Base-by-base conservation (phyloP, 345 rosid genomes). In the Excoecaria cochinchinensis region DNA sequence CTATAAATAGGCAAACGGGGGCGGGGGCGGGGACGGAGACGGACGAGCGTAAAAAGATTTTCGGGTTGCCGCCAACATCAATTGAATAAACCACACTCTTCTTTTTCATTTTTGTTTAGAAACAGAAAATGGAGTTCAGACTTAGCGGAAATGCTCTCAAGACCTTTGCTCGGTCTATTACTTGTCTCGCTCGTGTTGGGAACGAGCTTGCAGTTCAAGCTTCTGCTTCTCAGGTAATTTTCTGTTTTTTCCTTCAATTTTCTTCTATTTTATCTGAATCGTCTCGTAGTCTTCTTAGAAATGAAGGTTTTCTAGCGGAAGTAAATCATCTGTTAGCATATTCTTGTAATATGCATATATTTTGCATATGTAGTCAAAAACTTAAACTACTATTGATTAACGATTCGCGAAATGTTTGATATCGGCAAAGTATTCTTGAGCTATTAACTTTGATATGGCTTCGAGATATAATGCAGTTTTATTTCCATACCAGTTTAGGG, bases 131-230 rank as follows among this genome's bases (percentile, higher is more conserved):
- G 99, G 98, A 90, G 86, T 78, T 95, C 66, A 88, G 84, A 68
- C 57, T 91, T 19, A 90, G 92, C 80, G 91, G 97, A 31, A 91
- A 85, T 83, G 89, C 91, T 38, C 89, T 93, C 74, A 93, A 90
- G 81, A 88, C 92, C 62, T 91, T 95, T 36, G 82, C 91, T 47
- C 86, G 97, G 57, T 89, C 90, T 36, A 83, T 93, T 85, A 84
- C 89, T 9, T 89, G 90, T 74, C 95, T 93, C 76, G 88, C 95
- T 4, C 92, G 97, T 58, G 79, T 93, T 71, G 97, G 93, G 7
- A 91, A 87, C 86, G 99, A 95, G 89, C 93, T 95, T 69, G 90
- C 85, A n/a, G 76, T 91, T 17, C 86, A 90, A 81, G 91, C 93
- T 68, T 88, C 93, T 64, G 82, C 94, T 57, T 84, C 88, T 63